Evolutionary conservation across 148 eudicot genomes (phyloP).

Genomic region (Camellia granthamiana): DNA sequence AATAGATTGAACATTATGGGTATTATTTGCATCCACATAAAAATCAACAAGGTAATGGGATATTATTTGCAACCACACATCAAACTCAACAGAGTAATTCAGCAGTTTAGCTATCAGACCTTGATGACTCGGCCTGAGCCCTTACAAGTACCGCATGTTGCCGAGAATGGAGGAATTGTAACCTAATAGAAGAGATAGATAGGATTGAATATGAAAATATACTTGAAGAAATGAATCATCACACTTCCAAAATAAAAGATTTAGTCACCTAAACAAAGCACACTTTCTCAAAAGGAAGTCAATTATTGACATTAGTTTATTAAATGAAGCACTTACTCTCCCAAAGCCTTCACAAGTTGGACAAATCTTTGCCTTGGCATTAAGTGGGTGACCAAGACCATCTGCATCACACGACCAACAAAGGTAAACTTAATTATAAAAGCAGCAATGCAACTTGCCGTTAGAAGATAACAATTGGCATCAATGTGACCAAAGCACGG

Average conservation of each 20-base stretch:
- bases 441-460: constrained; percentile 2
- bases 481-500: not conserved
- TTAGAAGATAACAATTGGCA: constrained; percentile 9
- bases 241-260: not conserved
- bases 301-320: not conserved
- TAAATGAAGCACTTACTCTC: constrained; percentile 46
- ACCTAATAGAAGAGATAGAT: constrained; percentile 44
- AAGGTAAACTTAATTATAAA: constrained; percentile 16
- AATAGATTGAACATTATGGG: not conserved
- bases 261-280: not conserved
- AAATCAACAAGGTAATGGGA: constrained; percentile 7
- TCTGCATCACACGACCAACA: constrained; percentile 43
- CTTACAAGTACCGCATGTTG: constrained; percentile 75
- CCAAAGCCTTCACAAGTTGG: constrained; percentile 79
- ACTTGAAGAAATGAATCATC: constrained; percentile 1
- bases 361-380: constrained; percentile 69
- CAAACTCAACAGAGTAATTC: constrained; percentile 5
- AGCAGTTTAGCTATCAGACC: constrained; percentile 34
- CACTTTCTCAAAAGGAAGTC: not conserved
- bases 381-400: constrained; percentile 77
- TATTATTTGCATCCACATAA: constrained; percentile 7
- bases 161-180: constrained; percentile 72
- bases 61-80: not conserved
- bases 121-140: constrained; percentile 69
- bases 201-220: not conserved